Conservation (phyloP, 1,284 basidiomycete genomes). For the Clitocybe nebularis region DNA sequence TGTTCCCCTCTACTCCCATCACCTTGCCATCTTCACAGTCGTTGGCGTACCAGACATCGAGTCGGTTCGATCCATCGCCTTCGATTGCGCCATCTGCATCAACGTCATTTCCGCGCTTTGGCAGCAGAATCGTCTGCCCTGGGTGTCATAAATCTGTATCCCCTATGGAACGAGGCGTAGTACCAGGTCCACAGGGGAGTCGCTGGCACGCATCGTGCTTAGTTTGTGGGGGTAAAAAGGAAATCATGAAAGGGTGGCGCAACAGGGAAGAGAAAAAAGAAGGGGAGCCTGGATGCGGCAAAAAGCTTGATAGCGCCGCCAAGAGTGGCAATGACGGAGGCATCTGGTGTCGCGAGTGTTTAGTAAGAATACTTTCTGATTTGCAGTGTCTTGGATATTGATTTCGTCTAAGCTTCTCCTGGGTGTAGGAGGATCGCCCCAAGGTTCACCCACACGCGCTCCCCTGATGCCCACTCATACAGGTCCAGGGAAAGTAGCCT, state of each 20-base stretch:
- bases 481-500: slow-evolving; percentile 37
- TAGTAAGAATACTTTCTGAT: slow-evolving; percentile 42
- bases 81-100: slow-evolving; percentile 36
- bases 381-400: slow-evolving; percentile 5
- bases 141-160: slow-evolving; percentile 70
- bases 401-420: slow-evolving; percentile 52
- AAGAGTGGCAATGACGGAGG: slow-evolving; percentile 65
- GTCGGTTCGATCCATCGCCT: slow-evolving; percentile 32
- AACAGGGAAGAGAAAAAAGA: slow-evolving; percentile 43
- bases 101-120: slow-evolving; percentile 57
- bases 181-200: slow-evolving; percentile 74
- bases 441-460: slow-evolving; percentile 45
- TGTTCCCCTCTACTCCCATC: slow-evolving; percentile 1
- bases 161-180: slow-evolving; percentile 77
- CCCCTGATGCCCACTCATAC: slow-evolving; percentile 45
- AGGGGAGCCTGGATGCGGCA: slow-evolving; percentile 71
- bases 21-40: slow-evolving; percentile 3
- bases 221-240: slow-evolving; percentile 70
- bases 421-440: slow-evolving; percentile 41
- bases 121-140: slow-evolving; percentile 60
- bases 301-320: slow-evolving; percentile 78
- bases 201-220: slow-evolving; percentile 75
- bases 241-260: slow-evolving; percentile 35
- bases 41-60: slow-evolving; percentile 19
- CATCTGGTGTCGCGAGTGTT: slow-evolving; percentile 80